A percentile compares a stretch with the other conserved stretches of the same genome.
Conservation (phyloP, 1,284 basidiomycete genomes). For the Garcileccinum viscosum region DNA sequence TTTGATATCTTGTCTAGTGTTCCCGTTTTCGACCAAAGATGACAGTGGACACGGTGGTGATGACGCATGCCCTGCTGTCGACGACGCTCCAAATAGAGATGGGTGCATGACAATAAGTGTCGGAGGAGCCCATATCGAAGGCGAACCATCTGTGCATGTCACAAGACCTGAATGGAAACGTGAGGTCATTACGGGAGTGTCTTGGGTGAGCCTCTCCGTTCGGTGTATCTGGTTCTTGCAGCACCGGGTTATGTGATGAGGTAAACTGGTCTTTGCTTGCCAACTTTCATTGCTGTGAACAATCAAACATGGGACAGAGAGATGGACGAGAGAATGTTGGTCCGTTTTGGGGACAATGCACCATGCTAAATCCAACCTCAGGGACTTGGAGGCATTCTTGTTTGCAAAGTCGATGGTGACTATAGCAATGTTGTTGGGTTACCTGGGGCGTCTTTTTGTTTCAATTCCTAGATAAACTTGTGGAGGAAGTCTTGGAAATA, state of each 20-base stretch:
- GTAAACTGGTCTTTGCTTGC: slow-evolving; percentile 43
- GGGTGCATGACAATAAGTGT: slow-evolving; percentile 64
- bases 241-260: slow-evolving; percentile 88
- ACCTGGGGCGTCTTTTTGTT: slow-evolving; percentile 82
- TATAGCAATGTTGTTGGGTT: slow-evolving; percentile 94
- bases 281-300: neutral
- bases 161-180: slow-evolving; percentile 82
- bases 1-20: neutral
- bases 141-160: slow-evolving; percentile 90
- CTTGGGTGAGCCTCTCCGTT: slow-evolving; percentile 61
- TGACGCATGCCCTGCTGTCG: slow-evolving; percentile 75
- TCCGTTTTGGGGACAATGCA: slow-evolving; percentile 80
- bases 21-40: neutral
- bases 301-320: slow-evolving; percentile 54
- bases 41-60: slow-evolving; percentile 88
- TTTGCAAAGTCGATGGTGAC: slow-evolving; percentile 89
- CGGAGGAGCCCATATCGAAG: slow-evolving; percentile 88
- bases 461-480: slow-evolving; percentile 66
- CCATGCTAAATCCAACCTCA: slow-evolving; percentile 36
- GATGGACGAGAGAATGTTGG: slow-evolving; percentile 83
- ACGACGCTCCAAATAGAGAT: slow-evolving; percentile 56
- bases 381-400: slow-evolving; percentile 82
- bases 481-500: slow-evolving; percentile 71
- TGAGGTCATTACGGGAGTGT: slow-evolving; percentile 91
- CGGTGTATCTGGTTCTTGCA: slow-evolving; percentile 84